Evolutionary conservation across 2,329 filamentous ascomycete genomes (phyloP).

Genomic region (Pseudocercospora fijiensis): DNA sequence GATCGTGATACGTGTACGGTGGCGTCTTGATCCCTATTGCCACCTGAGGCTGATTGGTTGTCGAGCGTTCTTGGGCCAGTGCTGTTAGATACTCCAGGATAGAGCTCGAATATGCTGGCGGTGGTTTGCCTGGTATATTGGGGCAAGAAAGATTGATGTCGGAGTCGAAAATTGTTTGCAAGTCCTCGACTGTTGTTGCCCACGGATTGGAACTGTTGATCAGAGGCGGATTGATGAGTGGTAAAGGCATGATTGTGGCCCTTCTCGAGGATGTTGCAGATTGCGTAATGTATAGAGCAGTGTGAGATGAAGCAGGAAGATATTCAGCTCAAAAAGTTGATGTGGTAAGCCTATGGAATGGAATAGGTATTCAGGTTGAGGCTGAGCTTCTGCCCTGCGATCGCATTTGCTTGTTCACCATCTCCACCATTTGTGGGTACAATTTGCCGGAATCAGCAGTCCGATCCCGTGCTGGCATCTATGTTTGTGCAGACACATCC

Average conservation of each 20-base stretch:
- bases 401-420: too few relatives aligned
- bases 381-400: too few relatives aligned
- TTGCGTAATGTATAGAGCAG: background rate
- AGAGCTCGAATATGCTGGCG: conserved; percentile 65
- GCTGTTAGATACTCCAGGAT: conserved; percentile 57
- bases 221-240: conserved; percentile 62
- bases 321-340: background rate
- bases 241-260: conserved; percentile 33
- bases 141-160: conserved; percentile 79
- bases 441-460: too few relatives aligned
- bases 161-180: conserved; percentile 60
- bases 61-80: conserved; percentile 35
- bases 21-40: conserved; percentile 70
- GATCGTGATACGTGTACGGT: conserved; percentile 68
- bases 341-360: background rate
- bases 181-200: conserved; percentile 65
- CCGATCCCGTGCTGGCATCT: too few relatives aligned
- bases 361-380: too few relatives aligned
- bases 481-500: too few relatives aligned
- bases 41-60: conserved; percentile 33
- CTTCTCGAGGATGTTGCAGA: background rate
- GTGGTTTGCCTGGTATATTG: conserved; percentile 67
- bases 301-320: background rate
- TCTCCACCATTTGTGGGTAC: too few relatives aligned
- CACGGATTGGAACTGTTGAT: conserved; percentile 75